Evolutionary conservation across 495 filamentous ascomycete genomes (phyloP), one percentile per base, ranked within the genome.

Genomic region (Pseudotulostoma volvatum): DNA sequence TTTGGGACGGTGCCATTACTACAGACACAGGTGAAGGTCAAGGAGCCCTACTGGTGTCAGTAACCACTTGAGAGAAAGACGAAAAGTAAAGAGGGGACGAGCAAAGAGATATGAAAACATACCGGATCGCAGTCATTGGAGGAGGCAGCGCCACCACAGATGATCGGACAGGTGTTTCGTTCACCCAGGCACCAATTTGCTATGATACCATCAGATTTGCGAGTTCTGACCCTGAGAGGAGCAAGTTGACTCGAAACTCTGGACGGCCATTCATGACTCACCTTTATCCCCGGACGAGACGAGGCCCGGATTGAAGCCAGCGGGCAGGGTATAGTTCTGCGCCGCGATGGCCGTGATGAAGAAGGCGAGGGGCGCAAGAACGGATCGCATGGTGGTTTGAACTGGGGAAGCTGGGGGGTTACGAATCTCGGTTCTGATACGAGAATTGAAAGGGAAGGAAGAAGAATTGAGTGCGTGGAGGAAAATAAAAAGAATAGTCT

Each of bases 1-100:
- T 75, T 61, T 45, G 74, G 71, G 5, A 37, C 42, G 14, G 51
- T 62, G 36, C 66, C 69, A 48, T 73, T 66, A 39, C 40, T 30
- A 60, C 75, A 79, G 20, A 51, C 55, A 53, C 75, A 79, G 42
- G 45, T 50, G 56, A 61, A 78, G 13, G 50, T 47, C 36, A 79
- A 63, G 14, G 59, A 57, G 28, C 42, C 48, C 74, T 76, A 40
- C 14, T 11, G 28, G 15, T 36, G 21, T 46, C 33, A 45, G 38
- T 38, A n/a, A 34, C n/a, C n/a, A n/a, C n/a, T n/a, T 23, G 13
- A 9, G 18, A 33, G 25, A 39, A 30, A 28, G 30, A 46, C 7
- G 15, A 23, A 32, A 21, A 8, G 21, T 5, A 31, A 19, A 18
- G 16, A 18, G 4, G 38, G 17, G 37, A 32, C 41, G 35, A 21